Percentiles rank a stretch among this genome's conserved stretches.
Evolutionary conservation across 2,329 filamentous ascomycete genomes (phyloP).

Genomic region (Fonsecaea multimorphosa): DNA sequence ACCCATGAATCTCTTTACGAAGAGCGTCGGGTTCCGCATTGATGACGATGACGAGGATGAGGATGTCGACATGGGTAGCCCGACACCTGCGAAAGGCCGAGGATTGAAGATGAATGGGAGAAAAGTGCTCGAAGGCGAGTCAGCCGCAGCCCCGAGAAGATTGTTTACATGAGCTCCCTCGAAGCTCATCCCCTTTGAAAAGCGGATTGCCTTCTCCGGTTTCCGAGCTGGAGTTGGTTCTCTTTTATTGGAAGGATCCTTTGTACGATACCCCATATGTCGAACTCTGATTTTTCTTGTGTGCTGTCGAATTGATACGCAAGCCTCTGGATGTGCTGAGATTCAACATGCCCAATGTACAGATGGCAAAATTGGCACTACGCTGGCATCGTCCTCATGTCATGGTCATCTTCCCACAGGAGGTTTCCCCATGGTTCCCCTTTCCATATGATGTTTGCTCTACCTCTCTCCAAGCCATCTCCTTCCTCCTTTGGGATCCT

Average conservation of each 20-base stretch:
- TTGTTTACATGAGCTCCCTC: conserved; percentile 24
- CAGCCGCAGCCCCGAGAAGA: conserved; percentile 25
- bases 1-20: conserved; percentile 29
- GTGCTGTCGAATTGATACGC: neutral
- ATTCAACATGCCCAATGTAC: neutral
- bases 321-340: neutral
- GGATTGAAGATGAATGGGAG: conserved; percentile 21
- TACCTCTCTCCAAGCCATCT: conserved; percentile 1
- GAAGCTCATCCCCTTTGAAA: neutral
- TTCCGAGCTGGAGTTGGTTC: neutral
- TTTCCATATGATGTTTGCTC: too few relatives aligned
- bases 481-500: neutral
- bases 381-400: neutral
- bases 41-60: conserved; percentile 26
- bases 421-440: too few relatives aligned
- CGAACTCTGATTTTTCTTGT: neutral
- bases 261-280: conserved; percentile 19
- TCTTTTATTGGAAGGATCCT: neutral
- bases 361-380: neutral
- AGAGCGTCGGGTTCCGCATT: conserved; percentile 27
- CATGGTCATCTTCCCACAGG: neutral
- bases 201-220: neutral
- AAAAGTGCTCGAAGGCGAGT: conserved; percentile 6
- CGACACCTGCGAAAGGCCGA: conserved; percentile 25
- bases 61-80: conserved; percentile 33